Percentiles rank a stretch among this genome's conserved stretches.
phyloP scores from a whole-genome alignment of 106 monocot species.

The Phalaenopsis aphrodite region DNA sequence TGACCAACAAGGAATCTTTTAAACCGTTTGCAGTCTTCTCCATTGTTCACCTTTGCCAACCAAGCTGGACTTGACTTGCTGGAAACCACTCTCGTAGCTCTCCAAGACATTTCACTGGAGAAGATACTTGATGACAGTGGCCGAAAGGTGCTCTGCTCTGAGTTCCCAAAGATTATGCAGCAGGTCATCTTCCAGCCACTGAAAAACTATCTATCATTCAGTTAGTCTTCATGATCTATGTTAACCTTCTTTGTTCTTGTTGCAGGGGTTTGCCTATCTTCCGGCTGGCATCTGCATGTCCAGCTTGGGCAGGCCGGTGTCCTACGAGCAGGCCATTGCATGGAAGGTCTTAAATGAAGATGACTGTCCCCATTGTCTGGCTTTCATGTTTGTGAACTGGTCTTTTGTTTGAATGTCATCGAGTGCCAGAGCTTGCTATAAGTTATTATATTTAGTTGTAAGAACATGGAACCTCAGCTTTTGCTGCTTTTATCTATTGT shows the following conservation, averaged over 20 bases:
- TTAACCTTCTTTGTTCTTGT: neutral
- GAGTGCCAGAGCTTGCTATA: neutral
- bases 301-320: conserved; percentile 80
- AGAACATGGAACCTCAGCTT: neutral
- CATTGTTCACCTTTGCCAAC: conserved; percentile 59
- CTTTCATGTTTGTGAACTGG: conserved; percentile 92
- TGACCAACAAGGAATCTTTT: neutral
- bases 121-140: conserved; percentile 61
- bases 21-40: conserved; percentile 23
- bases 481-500: neutral
- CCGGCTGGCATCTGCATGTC: conserved; percentile 68
- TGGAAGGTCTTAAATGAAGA: conserved; percentile 81
- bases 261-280: conserved; percentile 56
- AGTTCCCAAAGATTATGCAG: conserved; percentile 89
- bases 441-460: neutral
- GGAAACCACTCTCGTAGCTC: conserved; percentile 59
- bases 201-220: neutral
- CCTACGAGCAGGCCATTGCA: conserved; percentile 78
- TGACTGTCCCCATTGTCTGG: conserved; percentile 63
- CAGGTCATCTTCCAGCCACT: conserved; percentile 27
- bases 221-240: neutral
- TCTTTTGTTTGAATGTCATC: conserved; percentile 52
- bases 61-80: conserved; percentile 84
- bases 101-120: conserved; percentile 62
- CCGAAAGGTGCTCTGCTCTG: conserved; percentile 49